Evolutionary conservation across 176 grass and related monocot species (phyloP).

Genomic region (Oryza officinalis): DNA sequence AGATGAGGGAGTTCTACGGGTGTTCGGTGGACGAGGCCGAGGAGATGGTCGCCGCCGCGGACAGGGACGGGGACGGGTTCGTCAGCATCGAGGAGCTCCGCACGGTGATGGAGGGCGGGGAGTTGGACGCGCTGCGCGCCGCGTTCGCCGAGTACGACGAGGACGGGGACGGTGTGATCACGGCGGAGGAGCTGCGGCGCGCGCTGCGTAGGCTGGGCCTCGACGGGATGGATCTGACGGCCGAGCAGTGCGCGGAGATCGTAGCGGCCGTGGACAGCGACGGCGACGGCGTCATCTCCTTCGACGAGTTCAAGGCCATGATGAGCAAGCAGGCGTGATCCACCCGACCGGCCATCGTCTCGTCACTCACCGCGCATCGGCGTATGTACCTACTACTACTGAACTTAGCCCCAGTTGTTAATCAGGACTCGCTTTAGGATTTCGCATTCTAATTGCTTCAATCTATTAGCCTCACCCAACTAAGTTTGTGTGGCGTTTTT

Average conservation of each 20-base stretch:
- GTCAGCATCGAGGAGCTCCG: slow-evolving; percentile 32
- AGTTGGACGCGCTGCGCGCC: background rate
- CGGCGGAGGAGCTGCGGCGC: slow-evolving; percentile 13
- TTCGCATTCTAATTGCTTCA: no score
- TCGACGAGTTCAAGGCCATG: no score
- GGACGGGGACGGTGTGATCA: slow-evolving; percentile 45
- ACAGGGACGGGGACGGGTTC: slow-evolving; percentile 48
- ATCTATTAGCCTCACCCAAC: no score
- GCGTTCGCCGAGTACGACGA: background rate
- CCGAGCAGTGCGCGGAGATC: slow-evolving; percentile 20
- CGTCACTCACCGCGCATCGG: no score
- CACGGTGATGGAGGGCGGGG: slow-evolving; percentile 10
- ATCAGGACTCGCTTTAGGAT: no score
- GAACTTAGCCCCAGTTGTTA: no score
- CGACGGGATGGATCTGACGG: background rate
- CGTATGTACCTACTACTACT: no score
- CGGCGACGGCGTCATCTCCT: background rate
- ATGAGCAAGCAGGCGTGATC: no score
- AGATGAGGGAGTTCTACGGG: slow-evolving; percentile 4
- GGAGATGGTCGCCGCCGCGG: slow-evolving; percentile 36
- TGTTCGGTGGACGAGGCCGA: slow-evolving; percentile 12
- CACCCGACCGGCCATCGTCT: no score
- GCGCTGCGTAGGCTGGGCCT: background rate
- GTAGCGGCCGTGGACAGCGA: slow-evolving; percentile 14
- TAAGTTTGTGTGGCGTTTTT: no score